Evolutionary conservation across 2,329 filamentous ascomycete genomes (phyloP), one percentile per base, ranked within the genome.

Genomic region (Apiospora arundinis): DNA sequence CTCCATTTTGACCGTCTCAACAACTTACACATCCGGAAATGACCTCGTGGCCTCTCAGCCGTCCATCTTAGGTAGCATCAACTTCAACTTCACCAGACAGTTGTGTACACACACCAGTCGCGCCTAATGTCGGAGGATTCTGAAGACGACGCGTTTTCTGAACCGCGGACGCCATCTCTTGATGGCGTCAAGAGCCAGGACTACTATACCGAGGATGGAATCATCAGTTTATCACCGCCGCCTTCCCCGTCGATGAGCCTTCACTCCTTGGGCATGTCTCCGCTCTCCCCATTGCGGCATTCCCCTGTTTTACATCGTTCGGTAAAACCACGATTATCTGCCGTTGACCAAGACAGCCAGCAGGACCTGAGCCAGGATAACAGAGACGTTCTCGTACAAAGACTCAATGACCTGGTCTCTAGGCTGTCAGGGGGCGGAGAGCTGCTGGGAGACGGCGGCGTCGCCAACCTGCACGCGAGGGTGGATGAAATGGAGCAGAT

Each of bases 321-420:
- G 37, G 56, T 18, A 40, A 63, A 63, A 23, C 40, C 65, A 45
- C 37, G n/a, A 44, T 16, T 44, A 46, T 46, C 65, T 25, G 40
- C 37, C 12, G 63, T 25, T 23, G 37, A 67, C 8, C n/a, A 45
- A 25, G 40, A 25, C 63, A 45, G n/a, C 12, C 23, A 67, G 14
- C 40, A 67, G 44, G 65, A 67, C n/a, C 18, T 45, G 40, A 45
- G 78, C 23, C 78, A 80, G 63, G 82, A 82, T 72, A 81, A 80
- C 76, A 82, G 81, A 70, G 83, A 87, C 73, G 82, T 84, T 32
- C 82, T 89, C 69, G 83, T 87, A n/a, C 79, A 82, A 68, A 80
- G 81, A 60, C 76, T 85, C 9, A 77, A 77, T 69, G 75, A 77
- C 28, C 73, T 78, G 46, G 74, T 77, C 16, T 73, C 75, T 46